Evolutionary conservation across 768 basidiomycete species (phyloP).

Genomic region (Russula virescens): DNA sequence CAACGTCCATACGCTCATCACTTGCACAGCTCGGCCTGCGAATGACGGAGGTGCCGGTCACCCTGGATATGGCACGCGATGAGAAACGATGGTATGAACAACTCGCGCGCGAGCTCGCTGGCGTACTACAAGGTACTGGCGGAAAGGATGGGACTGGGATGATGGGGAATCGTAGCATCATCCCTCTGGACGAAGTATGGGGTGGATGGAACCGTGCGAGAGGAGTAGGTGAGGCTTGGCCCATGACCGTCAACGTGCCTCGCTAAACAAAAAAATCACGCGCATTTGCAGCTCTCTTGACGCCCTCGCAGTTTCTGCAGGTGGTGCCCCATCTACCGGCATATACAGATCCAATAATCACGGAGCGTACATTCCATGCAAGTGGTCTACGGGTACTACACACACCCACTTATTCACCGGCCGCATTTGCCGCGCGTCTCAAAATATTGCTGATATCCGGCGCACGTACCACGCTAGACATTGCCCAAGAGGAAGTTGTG

Average conservation of each 20-base stretch:
- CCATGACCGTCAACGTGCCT: neutral
- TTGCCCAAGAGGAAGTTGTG: conserved; percentile 66
- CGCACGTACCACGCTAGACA: conserved; percentile 52
- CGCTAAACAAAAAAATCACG: neutral
- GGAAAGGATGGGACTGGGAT: conserved; percentile 47
- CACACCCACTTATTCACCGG: conserved; percentile 66
- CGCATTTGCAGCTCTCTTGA: conserved; percentile 63
- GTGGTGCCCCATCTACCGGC: conserved; percentile 61
- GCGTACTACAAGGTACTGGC: conserved; percentile 52
- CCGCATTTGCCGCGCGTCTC: conserved; percentile 65
- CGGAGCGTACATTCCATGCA: conserved; percentile 53
- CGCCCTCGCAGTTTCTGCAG: conserved; percentile 80
- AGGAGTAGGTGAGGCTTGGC: conserved; percentile 64
- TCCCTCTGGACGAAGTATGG: conserved; percentile 92
- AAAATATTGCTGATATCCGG: conserved; percentile 38
- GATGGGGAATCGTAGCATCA: conserved; percentile 73
- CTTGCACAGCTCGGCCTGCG: conserved; percentile 86
- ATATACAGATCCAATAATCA: conserved; percentile 64
- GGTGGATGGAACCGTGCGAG: conserved; percentile 92
- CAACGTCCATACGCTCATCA: conserved; percentile 81
- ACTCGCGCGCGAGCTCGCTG: conserved; percentile 75
- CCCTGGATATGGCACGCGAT: conserved; percentile 81
- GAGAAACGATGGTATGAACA: conserved; percentile 75
- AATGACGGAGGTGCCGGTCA: conserved; percentile 73
- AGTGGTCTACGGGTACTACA: conserved; percentile 80